A percentile compares a stretch with the other conserved stretches of the same genome.
Conservation (phyloP, 768 basidiomycete genomes). For the Multifurca ochricompacta region DNA sequence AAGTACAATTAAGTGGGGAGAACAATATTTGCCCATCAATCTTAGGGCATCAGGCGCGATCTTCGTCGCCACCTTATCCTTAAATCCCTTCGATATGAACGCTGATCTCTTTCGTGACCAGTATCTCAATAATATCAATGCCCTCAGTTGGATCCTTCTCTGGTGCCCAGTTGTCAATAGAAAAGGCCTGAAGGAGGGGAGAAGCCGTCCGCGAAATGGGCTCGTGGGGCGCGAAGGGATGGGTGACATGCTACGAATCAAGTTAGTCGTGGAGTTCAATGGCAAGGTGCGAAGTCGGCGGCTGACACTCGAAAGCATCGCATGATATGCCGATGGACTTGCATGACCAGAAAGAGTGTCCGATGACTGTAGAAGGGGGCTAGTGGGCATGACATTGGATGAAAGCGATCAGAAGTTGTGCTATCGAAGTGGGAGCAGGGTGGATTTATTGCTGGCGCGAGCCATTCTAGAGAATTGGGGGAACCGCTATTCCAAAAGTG, state of each 20-base stretch:
- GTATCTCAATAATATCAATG: conserved; percentile 12
- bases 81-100: not conserved
- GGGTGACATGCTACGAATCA: not conserved
- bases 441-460: not conserved
- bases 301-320: not conserved
- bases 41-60: not conserved
- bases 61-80: not conserved
- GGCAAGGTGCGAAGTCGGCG: conserved; percentile 8
- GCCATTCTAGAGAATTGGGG: not conserved
- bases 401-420: not conserved
- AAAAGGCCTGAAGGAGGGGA: conserved; percentile 3
- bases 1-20: not conserved
- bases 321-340: conserved; percentile 5
- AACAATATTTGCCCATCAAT: not conserved
- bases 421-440: not conserved
- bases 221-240: conserved; percentile 1
- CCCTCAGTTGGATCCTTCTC: conserved; percentile 11
- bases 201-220: conserved; percentile 1
- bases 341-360: not conserved
- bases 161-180: not conserved
- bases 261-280: not conserved
- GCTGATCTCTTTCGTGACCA: conserved; percentile 10
- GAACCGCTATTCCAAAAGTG: not conserved
- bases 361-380: conserved; percentile 4
- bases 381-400: conserved; percentile 15